phyloP scores from a whole-genome alignment of 1,284 basidiomycete genomes.

The Heterobasidion annosum region DNA sequence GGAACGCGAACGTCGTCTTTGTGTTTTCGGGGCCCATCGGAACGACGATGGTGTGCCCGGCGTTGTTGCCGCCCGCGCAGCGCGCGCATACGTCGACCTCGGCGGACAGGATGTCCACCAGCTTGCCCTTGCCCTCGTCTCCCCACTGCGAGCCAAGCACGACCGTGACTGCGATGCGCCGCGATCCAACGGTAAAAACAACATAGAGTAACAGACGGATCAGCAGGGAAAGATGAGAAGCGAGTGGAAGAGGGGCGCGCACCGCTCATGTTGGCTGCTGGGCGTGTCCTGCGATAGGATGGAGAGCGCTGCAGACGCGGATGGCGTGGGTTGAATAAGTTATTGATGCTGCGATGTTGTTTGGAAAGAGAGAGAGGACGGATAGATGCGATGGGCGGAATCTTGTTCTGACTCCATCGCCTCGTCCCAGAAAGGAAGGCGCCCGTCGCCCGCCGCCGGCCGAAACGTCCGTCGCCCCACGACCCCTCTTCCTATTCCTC shows the following conservation, averaged over 20 bases:
- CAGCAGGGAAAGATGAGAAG: not conserved
- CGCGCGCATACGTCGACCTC: slow-evolving; percentile 91
- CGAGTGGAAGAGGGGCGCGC: not conserved
- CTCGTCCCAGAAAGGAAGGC: not conserved
- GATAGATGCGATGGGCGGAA: not conserved
- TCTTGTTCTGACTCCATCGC: not conserved
- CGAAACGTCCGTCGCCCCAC: not conserved
- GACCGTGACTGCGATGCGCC: slow-evolving; percentile 46
- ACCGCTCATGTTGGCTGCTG: not conserved
- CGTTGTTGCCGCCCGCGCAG: slow-evolving; percentile 98
- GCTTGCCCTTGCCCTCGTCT: slow-evolving; percentile 94
- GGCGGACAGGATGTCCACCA: slow-evolving; percentile 87
- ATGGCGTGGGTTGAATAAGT: not conserved
- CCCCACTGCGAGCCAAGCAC: slow-evolving; percentile 92
- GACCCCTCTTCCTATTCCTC: not conserved
- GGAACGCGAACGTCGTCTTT: slow-evolving; percentile 89
- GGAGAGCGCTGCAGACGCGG: not conserved
- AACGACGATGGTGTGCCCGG: slow-evolving; percentile 96
- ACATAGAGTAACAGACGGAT: not conserved
- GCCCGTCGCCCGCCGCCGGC: not conserved
- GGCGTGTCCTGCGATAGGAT: not conserved
- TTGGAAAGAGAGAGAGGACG: not conserved
- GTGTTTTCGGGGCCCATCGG: slow-evolving; percentile 59
- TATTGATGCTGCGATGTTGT: not conserved
- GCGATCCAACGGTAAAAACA: not conserved